phyloP scores from a whole-genome alignment of 495 filamentous ascomycete species.

The Penicillium alfredii region DNA sequence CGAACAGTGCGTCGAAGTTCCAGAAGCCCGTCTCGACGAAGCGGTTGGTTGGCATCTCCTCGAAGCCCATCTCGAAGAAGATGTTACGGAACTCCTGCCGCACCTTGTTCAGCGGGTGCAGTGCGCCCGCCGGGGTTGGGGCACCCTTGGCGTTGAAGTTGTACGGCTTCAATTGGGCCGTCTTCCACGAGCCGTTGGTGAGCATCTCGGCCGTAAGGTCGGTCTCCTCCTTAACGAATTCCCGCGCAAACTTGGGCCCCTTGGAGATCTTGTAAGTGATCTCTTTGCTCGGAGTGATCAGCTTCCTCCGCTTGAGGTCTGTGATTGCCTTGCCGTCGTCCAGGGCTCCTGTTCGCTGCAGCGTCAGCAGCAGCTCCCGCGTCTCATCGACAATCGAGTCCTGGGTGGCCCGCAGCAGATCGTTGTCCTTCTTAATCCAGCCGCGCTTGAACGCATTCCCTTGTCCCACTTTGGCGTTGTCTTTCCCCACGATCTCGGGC shows the following conservation, averaged over 20 bases:
- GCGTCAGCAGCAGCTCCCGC: constrained; percentile 61
- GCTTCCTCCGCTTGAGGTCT: constrained; percentile 85
- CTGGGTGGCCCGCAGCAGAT: constrained; percentile 50
- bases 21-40: constrained; percentile 97
- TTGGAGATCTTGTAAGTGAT: constrained; percentile 77
- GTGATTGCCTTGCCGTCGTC: constrained; percentile 64
- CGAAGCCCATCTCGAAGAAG: constrained; percentile 77
- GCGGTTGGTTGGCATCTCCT: constrained; percentile 48
- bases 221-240: constrained; percentile 89
- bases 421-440: constrained; percentile 89
- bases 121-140: constrained; percentile 68
- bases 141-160: constrained; percentile 93
- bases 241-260: constrained; percentile 76
- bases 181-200: constrained; percentile 59
- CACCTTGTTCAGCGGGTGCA: constrained; percentile 94
- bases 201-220: constrained; percentile 95
- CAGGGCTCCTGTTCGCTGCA: constrained; percentile 61
- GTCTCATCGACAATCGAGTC: constrained; percentile 74
- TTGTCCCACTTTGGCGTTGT: constrained; percentile 83
- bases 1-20: constrained; percentile 97
- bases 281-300: constrained; percentile 75
- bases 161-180: constrained; percentile 86
- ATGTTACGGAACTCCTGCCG: constrained; percentile 90
- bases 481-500: constrained; percentile 69
- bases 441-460: constrained; percentile 94